phyloP scores from a whole-genome alignment of 345 rosid genomes.

The Pistacia atlantica region DNA sequence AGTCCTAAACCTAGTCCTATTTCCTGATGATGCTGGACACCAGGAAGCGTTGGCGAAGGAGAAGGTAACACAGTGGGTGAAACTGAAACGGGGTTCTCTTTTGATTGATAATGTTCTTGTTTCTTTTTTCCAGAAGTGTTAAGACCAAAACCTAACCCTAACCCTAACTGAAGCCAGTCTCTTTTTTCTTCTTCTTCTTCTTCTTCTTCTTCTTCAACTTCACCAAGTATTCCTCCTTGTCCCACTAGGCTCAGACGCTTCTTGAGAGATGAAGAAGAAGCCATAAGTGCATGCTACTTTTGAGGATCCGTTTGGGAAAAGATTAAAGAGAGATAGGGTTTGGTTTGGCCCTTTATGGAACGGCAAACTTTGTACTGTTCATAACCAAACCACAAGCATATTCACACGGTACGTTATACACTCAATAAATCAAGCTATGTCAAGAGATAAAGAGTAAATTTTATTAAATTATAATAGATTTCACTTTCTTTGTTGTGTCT shows the following conservation, averaged over 20 bases:
- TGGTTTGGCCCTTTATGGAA: constrained; percentile 26
- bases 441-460: not conserved
- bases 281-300: constrained; percentile 29
- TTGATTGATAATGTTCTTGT: constrained; percentile 7
- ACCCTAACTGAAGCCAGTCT: constrained; percentile 41
- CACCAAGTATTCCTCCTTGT: constrained; percentile 7
- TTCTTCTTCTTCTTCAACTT: constrained; percentile 11
- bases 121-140: constrained; percentile 16
- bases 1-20: constrained; percentile 22
- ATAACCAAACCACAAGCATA: not conserved
- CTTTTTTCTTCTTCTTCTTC: constrained; percentile 12
- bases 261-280: constrained; percentile 31
- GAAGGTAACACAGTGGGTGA: not conserved
- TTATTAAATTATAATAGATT: not conserved
- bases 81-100: constrained; percentile 10
- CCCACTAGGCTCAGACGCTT: not conserved
- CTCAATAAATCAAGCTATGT: not conserved
- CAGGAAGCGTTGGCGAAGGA: not conserved
- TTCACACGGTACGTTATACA: not conserved
- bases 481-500: not conserved
- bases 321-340: constrained; percentile 14
- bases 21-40: not conserved
- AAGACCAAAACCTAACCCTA: constrained; percentile 32
- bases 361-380: constrained; percentile 4
- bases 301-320: not conserved